These are phyloP conservation scores for Podaxis mareebaensis DNA, from an alignment of 768 basidiomycete species.

Conservation along the genomic window DNA sequence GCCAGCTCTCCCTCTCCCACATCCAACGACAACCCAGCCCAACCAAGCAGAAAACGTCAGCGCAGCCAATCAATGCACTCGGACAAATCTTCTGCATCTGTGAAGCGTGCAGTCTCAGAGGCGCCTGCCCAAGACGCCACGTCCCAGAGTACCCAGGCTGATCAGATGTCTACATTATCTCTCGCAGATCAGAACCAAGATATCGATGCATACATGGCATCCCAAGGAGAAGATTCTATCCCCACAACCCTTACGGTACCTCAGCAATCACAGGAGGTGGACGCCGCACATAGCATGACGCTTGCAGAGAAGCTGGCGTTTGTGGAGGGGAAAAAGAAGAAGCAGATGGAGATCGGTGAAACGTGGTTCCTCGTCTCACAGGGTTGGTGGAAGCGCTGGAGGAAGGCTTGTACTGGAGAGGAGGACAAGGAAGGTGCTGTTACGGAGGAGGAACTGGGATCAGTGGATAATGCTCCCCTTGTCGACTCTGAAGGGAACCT, in stretches of 20 bases:
- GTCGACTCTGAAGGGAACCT: conserved; percentile 56
- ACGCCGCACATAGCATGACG: conserved; percentile 28
- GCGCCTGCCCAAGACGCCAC: conserved; percentile 47
- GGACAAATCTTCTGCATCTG: conserved; percentile 66
- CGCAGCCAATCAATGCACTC: conserved; percentile 79
- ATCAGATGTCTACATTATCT: conserved; percentile 44
- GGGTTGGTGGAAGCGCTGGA: conserved; percentile 76
- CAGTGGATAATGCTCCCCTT: conserved; percentile 74
- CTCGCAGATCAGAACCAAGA: conserved; percentile 48
- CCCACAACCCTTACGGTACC: conserved; percentile 29
- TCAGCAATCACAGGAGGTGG: conserved; percentile 18
- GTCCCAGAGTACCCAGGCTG: conserved; percentile 37
- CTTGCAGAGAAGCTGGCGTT: conserved; percentile 49
- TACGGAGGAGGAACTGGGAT: conserved; percentile 63
- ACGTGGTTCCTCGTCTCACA: conserved; percentile 78
- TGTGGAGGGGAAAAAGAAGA: conserved; percentile 47
- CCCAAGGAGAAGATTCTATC: conserved; percentile 48
- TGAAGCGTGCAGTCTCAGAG: conserved; percentile 80
- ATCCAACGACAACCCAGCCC: conserved; percentile 36
- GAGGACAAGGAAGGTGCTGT: conserved; percentile 67
- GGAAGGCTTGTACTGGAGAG: conserved; percentile 67
- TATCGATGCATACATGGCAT: conserved; percentile 70
- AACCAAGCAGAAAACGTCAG: conserved; percentile 64
- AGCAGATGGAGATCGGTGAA: conserved; percentile 61
- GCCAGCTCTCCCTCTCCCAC: conserved; percentile 46